Evolutionary conservation across 176 grass and related monocot species (phyloP).

Genomic region (Poa pratensis): DNA sequence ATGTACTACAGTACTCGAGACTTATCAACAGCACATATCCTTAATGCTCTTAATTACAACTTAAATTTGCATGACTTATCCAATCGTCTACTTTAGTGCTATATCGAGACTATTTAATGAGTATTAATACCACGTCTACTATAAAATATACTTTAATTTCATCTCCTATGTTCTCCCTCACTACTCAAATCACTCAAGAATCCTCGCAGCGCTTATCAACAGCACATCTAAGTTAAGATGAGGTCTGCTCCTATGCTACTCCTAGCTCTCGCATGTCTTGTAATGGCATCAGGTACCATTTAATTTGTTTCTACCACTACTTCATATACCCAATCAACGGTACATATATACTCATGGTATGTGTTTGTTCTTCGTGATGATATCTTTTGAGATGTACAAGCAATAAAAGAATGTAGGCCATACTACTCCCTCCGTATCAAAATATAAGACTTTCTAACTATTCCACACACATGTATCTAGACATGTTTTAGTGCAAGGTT

Average conservation of each 20-base stretch:
- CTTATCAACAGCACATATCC: too few relatives aligned
- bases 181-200: neutral
- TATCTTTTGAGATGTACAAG: neutral
- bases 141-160: neutral
- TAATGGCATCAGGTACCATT: neutral
- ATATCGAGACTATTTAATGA: neutral
- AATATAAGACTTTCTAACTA: too few relatives aligned
- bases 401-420: neutral
- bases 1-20: too few relatives aligned
- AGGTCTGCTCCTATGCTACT: neutral
- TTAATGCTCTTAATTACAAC: neutral
- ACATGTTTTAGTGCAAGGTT: too few relatives aligned
- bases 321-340: neutral
- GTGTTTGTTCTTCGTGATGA: neutral
- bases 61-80: neutral
- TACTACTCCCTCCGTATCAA: too few relatives aligned
- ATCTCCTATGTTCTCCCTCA: neutral
- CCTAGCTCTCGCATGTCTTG: neutral
- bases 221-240: neutral
- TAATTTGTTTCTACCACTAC: neutral
- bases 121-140: neutral
- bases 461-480: too few relatives aligned
- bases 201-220: neutral
- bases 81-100: neutral
- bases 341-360: neutral